These are phyloP conservation scores for Ailanthus altissimus DNA, from an alignment of 345 rosid genomes.

Conservation along the genomic window DNA sequence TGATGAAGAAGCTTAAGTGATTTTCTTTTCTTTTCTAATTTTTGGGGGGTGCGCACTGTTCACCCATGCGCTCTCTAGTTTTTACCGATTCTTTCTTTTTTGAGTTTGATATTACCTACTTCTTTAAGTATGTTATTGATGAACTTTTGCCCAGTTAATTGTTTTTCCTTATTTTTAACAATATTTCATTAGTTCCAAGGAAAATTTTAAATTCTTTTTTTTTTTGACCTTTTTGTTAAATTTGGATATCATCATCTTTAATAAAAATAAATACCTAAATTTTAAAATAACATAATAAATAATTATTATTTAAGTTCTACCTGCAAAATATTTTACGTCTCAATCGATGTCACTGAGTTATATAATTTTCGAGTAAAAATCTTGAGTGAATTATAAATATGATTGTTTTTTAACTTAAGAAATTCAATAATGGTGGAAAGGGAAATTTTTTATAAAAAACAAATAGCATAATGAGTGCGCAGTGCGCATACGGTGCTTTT, in stretches of 20 bases:
- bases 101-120: too few relatives aligned
- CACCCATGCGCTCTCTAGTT: background rate
- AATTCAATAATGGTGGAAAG: background rate
- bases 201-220: too few relatives aligned
- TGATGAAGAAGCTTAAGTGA: background rate
- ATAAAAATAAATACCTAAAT: too few relatives aligned
- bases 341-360: too few relatives aligned
- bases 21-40: background rate
- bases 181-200: too few relatives aligned
- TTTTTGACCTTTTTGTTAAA: background rate
- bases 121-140: too few relatives aligned
- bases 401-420: background rate
- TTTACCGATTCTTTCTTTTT: too few relatives aligned
- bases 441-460: conserved; percentile 3
- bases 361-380: too few relatives aligned
- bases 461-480: conserved; percentile 23
- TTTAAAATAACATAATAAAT: background rate
- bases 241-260: background rate
- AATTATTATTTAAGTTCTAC: background rate
- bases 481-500: conserved; percentile 21
- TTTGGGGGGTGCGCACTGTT: conserved; percentile 6
- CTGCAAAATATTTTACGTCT: background rate
- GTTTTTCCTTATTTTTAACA: too few relatives aligned
- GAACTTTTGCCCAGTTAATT: too few relatives aligned
- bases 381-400: too few relatives aligned